phyloP scores from a whole-genome alignment of 2,329 filamentous ascomycete species.

The Fulvia fulva region DNA sequence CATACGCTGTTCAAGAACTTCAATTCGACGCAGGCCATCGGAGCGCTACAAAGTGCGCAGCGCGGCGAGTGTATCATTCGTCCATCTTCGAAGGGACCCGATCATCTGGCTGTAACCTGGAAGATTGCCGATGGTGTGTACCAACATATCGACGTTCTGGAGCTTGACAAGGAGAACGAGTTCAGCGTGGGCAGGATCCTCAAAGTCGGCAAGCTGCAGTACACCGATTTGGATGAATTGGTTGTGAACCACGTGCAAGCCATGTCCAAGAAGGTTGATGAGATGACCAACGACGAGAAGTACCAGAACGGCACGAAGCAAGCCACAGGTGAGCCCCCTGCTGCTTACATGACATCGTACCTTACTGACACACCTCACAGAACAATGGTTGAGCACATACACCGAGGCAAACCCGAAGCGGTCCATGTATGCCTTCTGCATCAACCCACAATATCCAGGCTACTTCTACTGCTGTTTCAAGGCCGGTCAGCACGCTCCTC shows the following conservation, averaged over 20 bases:
- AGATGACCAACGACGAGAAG: conserved; percentile 92
- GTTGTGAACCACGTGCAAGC: conserved; percentile 96
- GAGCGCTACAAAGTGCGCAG: conserved; percentile 82
- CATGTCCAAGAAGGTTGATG: conserved; percentile 96
- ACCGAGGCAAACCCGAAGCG: conserved; percentile 93
- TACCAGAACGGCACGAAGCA: conserved; percentile 77
- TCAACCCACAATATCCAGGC: conserved; percentile 84
- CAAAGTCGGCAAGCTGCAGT: conserved; percentile 84
- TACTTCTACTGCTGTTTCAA: conserved; percentile 98
- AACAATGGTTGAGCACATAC: conserved; percentile 94
- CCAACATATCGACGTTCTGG: conserved; percentile 94
- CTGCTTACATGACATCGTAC: conserved; percentile 2
- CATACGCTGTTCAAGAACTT: conserved; percentile 94
- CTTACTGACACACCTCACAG: conserved; percentile 45
- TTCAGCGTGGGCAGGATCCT: conserved; percentile 86
- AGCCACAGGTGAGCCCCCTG: conserved; percentile 69
- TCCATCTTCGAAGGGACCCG: conserved; percentile 89
- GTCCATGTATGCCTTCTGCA: conserved; percentile 92
- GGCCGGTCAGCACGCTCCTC: conserved; percentile 68
- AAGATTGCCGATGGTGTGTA: conserved; percentile 96
- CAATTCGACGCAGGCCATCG: conserved; percentile 87
- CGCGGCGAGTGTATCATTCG: conserved; percentile 91
- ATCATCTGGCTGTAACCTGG: conserved; percentile 95
- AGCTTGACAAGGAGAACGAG: conserved; percentile 94
- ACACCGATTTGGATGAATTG: conserved; percentile 93